phyloP scores from a whole-genome alignment of 2,329 filamentous ascomycete genomes.

The Phialemoniopsis sp. region DNA sequence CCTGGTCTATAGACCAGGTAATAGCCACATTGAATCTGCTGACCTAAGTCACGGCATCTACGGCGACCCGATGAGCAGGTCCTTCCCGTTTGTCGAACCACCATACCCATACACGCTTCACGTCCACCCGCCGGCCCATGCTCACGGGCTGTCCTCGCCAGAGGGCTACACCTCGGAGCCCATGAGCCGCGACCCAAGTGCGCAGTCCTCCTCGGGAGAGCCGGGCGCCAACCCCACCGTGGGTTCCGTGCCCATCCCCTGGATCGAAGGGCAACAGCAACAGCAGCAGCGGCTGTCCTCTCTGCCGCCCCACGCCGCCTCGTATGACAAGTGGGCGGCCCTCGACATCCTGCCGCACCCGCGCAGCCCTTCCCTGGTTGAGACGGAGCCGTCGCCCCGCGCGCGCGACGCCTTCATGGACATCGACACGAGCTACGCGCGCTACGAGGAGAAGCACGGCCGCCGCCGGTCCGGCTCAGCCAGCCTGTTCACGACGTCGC shows the following conservation, averaged over 20 bases:
- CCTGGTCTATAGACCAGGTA: conserved; percentile 12
- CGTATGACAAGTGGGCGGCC: not conserved
- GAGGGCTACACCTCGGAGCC: conserved; percentile 44
- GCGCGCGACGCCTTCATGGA: conserved; percentile 18
- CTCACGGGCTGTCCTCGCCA: conserved; percentile 8
- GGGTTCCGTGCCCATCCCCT: conserved; percentile 1
- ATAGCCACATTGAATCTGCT: conserved; percentile 12
- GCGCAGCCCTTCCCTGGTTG: conserved; percentile 28
- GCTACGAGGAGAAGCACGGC: conserved; percentile 15
- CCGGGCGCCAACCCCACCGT: not conserved
- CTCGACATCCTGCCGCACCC: conserved; percentile 13
- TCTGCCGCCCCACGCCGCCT: not conserved
- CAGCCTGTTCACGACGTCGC: conserved; percentile 2
- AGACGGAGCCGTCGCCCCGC: conserved; percentile 38
- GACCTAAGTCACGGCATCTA: conserved; percentile 9
- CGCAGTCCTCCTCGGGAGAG: conserved; percentile 20
- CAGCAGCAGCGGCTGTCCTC: not conserved
- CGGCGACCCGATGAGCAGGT: conserved; percentile 14
- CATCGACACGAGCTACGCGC: conserved; percentile 21
- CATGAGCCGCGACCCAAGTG: conserved; percentile 42
- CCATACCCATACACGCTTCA: conserved; percentile 10
- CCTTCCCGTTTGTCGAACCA: conserved; percentile 9
- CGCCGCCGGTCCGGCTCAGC: conserved; percentile 2
- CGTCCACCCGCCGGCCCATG: conserved; percentile 17
- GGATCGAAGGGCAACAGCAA: not conserved